A percentile compares a stretch with the other conserved stretches of the same genome.
Evolutionary conservation across 2,329 filamentous ascomycete species (phyloP).

Genomic region (Neopestalotiopsis clavispora): DNA sequence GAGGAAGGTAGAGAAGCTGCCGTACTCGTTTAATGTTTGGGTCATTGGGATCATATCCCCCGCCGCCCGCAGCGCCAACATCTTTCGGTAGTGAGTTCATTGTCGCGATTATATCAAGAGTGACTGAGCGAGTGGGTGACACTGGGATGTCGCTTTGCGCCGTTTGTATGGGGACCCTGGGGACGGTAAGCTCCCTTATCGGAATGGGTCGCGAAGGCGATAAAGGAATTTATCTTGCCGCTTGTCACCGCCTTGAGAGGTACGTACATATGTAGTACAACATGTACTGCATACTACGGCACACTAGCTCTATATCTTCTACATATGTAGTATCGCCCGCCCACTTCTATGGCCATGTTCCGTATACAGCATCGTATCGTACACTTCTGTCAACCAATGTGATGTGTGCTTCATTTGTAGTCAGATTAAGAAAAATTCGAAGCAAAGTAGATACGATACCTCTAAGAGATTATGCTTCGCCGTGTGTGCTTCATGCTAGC

Average conservation of each 20-base stretch:
- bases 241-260: not conserved
- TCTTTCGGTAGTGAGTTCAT: slow-evolving; percentile 36
- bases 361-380: too few species aligned
- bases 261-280: too few species aligned
- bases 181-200: slow-evolving; percentile 1
- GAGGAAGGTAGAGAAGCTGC: slow-evolving; percentile 12
- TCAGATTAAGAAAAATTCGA: too few species aligned
- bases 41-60: slow-evolving; percentile 46
- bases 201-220: not conserved
- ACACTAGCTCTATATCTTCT: too few species aligned
- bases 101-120: not conserved
- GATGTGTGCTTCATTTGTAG: too few species aligned
- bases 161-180: not conserved
- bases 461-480: too few species aligned
- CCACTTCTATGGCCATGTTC: too few species aligned
- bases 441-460: too few species aligned
- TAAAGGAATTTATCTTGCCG: slow-evolving; percentile 5
- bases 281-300: too few species aligned
- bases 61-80: slow-evolving; percentile 25
- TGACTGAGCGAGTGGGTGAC: not conserved
- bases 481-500: too few species aligned
- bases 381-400: too few species aligned
- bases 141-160: not conserved
- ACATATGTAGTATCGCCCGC: too few species aligned
- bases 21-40: slow-evolving; percentile 57